Percentiles rank a stretch among this genome's conserved stretches.
Conservation (phyloP, 805 yeast species). For the Isabelozyma heimii region DNA sequence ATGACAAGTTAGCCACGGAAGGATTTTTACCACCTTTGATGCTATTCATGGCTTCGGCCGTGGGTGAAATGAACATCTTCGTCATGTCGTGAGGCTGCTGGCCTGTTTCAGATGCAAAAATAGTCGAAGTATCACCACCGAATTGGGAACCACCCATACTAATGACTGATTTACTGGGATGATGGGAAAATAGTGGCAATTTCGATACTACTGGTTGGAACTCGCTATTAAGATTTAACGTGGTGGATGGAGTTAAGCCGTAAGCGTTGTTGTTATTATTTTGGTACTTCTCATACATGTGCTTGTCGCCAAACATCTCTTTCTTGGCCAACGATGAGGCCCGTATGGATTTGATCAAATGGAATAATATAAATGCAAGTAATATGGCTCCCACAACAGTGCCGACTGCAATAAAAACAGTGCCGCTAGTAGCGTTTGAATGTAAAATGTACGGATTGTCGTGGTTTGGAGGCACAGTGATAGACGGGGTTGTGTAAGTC, state of each 20-base stretch:
- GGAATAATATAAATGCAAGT: conserved; percentile 50
- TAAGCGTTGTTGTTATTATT: conserved; percentile 27
- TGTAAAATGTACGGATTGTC: conserved; percentile 64
- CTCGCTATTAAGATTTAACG: conserved; percentile 7
- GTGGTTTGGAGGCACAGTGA: conserved; percentile 55
- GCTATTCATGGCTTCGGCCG: conserved; percentile 64
- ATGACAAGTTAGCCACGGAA: conserved; percentile 13
- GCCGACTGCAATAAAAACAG: conserved; percentile 83
- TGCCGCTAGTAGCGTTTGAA: conserved; percentile 60
- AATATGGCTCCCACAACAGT: conserved; percentile 60
- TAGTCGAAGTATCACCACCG: conserved; percentile 31
- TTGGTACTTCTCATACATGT: conserved; percentile 30
- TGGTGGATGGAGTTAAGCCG: conserved; percentile 15
- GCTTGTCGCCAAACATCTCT: conserved; percentile 32
- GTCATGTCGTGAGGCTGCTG: conserved; percentile 40
- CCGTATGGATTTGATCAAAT: conserved; percentile 43
- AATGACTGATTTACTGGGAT: conserved; percentile 17
- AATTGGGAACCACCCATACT: conserved; percentile 9
- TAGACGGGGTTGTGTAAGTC: conserved; percentile 44
- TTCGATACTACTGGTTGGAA: conserved; percentile 25
- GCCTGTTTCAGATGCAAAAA: conserved; percentile 28
- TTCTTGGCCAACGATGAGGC: conserved; percentile 54
- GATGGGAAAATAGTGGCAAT: conserved; percentile 32
- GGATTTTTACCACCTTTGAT: conserved; percentile 14
- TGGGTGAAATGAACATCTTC: conserved; percentile 72